Conservation (phyloP, 2,329 filamentous ascomycete genomes). For the Pseudogymnoascus sp. region DNA sequence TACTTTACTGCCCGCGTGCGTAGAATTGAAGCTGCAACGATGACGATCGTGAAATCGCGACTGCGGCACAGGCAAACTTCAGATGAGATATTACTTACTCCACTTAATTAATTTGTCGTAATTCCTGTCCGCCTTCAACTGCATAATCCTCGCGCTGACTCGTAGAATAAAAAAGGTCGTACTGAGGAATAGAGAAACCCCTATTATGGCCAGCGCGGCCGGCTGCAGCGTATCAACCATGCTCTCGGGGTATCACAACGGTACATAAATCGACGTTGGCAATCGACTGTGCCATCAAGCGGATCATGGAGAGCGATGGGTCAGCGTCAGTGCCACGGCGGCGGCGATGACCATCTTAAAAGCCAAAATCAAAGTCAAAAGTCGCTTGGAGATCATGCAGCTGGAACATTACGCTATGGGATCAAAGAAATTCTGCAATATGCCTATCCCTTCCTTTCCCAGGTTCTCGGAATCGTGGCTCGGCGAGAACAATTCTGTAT, state of each 20-base stretch:
- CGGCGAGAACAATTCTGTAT: neutral
- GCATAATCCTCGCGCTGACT: constrained; percentile 6
- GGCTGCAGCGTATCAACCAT: constrained; percentile 12
- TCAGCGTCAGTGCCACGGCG: neutral
- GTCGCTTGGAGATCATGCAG: neutral
- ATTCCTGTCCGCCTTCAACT: neutral
- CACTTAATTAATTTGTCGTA: constrained; percentile 10
- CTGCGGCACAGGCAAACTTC: neutral
- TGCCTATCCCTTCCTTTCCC: constrained; percentile 1
- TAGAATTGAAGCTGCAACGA: neutral
- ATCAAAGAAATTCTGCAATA: neutral
- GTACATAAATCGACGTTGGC: constrained; percentile 2
- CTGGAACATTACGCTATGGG: neutral
- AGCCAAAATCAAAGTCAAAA: neutral
- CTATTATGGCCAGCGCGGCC: constrained; percentile 9
- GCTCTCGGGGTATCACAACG: neutral
- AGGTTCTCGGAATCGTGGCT: constrained; percentile 1
- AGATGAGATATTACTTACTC: constrained; percentile 24
- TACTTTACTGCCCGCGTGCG: neutral
- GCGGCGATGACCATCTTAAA: constrained; percentile 7
- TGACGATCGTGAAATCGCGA: neutral
- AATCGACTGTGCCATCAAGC: constrained; percentile 6
- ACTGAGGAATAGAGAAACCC: constrained; percentile 1
- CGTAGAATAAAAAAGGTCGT: constrained; percentile 7
- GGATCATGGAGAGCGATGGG: neutral